Evolutionary conservation across 2,329 filamentous ascomycete genomes (phyloP).

Genomic region (Pestalotiopsis sp.): DNA sequence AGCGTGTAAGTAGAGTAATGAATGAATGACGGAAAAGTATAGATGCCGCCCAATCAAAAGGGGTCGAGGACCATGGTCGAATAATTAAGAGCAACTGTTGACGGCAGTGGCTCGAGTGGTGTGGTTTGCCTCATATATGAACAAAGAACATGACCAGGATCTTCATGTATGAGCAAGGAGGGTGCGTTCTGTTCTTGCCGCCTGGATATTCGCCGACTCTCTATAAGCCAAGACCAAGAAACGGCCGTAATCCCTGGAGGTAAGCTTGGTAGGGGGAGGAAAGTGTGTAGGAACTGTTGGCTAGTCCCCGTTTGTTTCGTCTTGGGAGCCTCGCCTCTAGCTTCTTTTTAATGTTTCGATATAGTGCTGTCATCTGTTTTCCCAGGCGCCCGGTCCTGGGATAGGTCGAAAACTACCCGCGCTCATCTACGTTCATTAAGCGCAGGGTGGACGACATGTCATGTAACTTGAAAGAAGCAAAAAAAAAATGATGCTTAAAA

Average conservation of each 20-base stretch:
- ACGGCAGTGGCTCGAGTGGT: no score
- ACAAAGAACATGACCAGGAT: not conserved
- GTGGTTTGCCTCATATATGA: not conserved
- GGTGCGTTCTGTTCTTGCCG: not conserved
- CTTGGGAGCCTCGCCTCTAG: not conserved
- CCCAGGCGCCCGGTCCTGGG: not conserved
- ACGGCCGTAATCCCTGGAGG: not conserved
- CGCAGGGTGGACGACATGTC: not conserved
- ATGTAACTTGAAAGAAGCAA: not conserved
- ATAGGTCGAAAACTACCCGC: not conserved
- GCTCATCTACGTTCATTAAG: not conserved
- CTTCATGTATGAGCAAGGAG: not conserved
- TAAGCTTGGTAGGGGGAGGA: not conserved
- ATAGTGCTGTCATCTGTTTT: not conserved
- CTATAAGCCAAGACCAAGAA: not conserved
- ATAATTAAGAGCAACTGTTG: not conserved
- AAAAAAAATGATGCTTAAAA: not conserved
- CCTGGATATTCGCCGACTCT: not conserved
- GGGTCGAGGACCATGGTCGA: conserved; percentile 12
- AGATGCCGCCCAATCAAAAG: conserved; percentile 1
- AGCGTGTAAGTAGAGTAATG: conserved; percentile 9
- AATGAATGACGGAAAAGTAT: not conserved
- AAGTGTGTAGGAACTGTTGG: not conserved
- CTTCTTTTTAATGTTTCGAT: not conserved
- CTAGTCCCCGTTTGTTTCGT: not conserved